Evolutionary conservation across 495 filamentous ascomycete genomes (phyloP), one percentile per base, ranked within the genome.

Genomic region (Penicillium argentinense): DNA sequence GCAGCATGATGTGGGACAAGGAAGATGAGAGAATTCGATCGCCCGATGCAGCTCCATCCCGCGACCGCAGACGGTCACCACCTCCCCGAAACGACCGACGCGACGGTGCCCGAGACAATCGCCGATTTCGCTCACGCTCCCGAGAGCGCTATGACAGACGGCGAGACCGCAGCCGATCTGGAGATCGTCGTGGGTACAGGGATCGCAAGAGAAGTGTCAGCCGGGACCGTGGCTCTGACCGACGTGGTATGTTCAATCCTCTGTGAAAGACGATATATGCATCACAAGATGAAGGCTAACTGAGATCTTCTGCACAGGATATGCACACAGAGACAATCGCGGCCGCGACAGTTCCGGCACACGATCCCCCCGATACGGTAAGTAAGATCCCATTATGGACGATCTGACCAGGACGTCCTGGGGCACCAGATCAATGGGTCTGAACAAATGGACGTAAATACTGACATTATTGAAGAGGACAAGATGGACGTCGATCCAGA

Each of bases 1-100:
- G 74, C 57, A 64, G 74, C 5, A 54, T 69, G 12, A 81, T 77
- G 75, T 79, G 75, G 75, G 77, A 81, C 34, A 67, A 63, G 30
- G 67, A 70, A 40, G 74, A 75, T 14, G 51, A 47, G 26, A 45
- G 52, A 12, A 48, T 56, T 9, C 62, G 53, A 27, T 55, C 67
- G 16, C 43, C 66, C 33, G 60, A 62, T 22, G 37, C 59, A 48
- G 58, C 57, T 11, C 56, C 62, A 36, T 70, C 70, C 13, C 56
- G 59, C 39, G 69, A 73, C 47, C 66, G 60, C 51, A 69, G 64
- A 47, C 66, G 63, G 42, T 62, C 59, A 49, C 47, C 60, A 42
- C 39, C 47, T 17, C 49, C 51, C 11, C 59, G 57, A 60, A 62
- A 66, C 14, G 66, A 57, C 41, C 54, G 62, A 46, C 63, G 60